Conservation (phyloP, 1,284 basidiomycete genomes). For the Apiotrichum montevideense region DNA sequence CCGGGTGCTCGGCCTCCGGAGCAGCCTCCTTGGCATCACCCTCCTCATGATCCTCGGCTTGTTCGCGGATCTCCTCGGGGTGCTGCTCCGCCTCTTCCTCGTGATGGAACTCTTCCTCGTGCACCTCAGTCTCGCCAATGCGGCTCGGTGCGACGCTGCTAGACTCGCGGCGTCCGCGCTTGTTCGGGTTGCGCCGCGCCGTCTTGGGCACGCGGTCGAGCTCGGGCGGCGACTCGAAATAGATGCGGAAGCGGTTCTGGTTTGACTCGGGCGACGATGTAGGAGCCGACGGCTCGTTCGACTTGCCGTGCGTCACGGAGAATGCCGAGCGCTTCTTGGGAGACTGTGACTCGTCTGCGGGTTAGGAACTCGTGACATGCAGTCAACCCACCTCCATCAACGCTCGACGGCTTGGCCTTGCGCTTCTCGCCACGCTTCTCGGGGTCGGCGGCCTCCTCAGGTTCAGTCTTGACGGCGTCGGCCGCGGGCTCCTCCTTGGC, state of each 20-base stretch:
- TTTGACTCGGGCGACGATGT: slow-evolving; percentile 28
- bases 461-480: slow-evolving; percentile 11
- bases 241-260: slow-evolving; percentile 47
- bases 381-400: slow-evolving; percentile 37
- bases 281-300: slow-evolving; percentile 17
- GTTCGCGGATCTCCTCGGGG: slow-evolving; percentile 21
- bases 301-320: slow-evolving; percentile 38
- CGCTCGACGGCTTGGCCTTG: slow-evolving; percentile 41
- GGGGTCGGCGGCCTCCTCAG: slow-evolving; percentile 8
- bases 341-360: slow-evolving; percentile 16
- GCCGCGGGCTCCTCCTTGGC: background rate
- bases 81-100: slow-evolving; percentile 14
- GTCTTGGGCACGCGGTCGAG: slow-evolving; percentile 42
- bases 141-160: slow-evolving; percentile 34
- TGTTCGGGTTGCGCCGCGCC: slow-evolving; percentile 46
- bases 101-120: slow-evolving; percentile 40
- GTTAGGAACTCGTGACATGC: background rate
- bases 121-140: slow-evolving; percentile 14
- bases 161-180: slow-evolving; percentile 59
- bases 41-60: slow-evolving; percentile 11
- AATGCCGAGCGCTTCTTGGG: slow-evolving; percentile 42
- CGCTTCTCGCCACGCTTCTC: slow-evolving; percentile 42
- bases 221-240: slow-evolving; percentile 48
- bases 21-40: slow-evolving; percentile 43
- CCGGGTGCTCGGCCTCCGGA: slow-evolving; percentile 6